These are phyloP conservation scores for Neotropicomus parvogracilis DNA, from an alignment of 1,284 basidiomycete species.

Conservation along the genomic window DNA sequence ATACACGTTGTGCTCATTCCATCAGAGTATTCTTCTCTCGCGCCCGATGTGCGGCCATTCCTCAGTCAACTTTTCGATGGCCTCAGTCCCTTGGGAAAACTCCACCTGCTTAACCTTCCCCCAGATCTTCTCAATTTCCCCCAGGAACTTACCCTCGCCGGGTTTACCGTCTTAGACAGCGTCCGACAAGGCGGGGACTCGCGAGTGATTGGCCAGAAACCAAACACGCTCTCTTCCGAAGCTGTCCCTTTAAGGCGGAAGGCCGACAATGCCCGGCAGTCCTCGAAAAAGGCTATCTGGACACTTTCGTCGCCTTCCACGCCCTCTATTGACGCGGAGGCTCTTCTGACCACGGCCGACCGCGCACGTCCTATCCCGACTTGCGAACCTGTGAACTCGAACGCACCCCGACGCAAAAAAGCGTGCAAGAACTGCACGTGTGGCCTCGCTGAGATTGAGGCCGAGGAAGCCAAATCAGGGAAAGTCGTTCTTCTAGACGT, in stretches of 20 bases:
- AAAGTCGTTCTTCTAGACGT: conserved; percentile 68
- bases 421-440: conserved; percentile 96
- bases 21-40: conserved; percentile 57
- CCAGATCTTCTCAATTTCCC: conserved; percentile 43
- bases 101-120: conserved; percentile 59
- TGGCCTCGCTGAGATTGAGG: conserved; percentile 88
- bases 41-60: conserved; percentile 50
- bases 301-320: conserved; percentile 58
- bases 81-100: conserved; percentile 60
- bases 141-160: conserved; percentile 56
- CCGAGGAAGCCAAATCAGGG: conserved; percentile 61
- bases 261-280: conserved; percentile 52
- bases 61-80: conserved; percentile 56
- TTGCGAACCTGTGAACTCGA: conserved; percentile 58
- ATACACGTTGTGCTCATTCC: conserved; percentile 60
- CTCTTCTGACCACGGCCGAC: conserved; percentile 71
- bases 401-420: conserved; percentile 66
- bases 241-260: conserved; percentile 49
- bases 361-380: conserved; percentile 62
- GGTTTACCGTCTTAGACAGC: conserved; percentile 55
- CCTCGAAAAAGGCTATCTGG: conserved; percentile 79
- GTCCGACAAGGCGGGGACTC: conserved; percentile 35
- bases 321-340: conserved; percentile 72
- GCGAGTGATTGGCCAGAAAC: conserved; percentile 63
- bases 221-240: conserved; percentile 35